Percentiles rank a stretch among this genome's conserved stretches.
Conservation (phyloP, 2,329 filamentous ascomycete genomes). For the Aotearoamyces nothofagi region DNA sequence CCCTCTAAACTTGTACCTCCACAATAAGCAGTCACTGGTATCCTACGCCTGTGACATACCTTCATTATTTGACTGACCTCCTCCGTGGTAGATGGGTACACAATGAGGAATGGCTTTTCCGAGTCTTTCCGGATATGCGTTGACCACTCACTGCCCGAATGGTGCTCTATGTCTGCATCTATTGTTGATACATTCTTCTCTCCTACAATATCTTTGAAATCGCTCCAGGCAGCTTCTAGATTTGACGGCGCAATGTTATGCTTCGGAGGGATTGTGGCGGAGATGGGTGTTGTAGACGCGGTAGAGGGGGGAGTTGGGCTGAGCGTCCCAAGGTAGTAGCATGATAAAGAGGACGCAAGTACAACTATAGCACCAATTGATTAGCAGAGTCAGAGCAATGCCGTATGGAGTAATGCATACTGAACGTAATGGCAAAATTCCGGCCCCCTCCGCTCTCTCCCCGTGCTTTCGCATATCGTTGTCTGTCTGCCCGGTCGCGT, state of each 20-base stretch:
- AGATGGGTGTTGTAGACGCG: constrained; percentile 43
- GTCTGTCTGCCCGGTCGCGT: constrained; percentile 37
- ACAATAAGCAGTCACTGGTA: constrained; percentile 77
- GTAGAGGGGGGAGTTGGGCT: constrained; percentile 33
- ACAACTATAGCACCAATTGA: constrained; percentile 11
- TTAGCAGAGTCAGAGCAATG: constrained; percentile 1
- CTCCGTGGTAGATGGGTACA: constrained; percentile 64
- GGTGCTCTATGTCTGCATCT: constrained; percentile 35
- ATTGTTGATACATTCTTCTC: constrained; percentile 48
- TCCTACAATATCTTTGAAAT: constrained; percentile 49
- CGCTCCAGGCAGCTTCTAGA: constrained; percentile 55
- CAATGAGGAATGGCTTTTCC: constrained; percentile 49
- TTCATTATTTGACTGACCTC: constrained; percentile 83
- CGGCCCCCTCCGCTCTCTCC: constrained; percentile 23
- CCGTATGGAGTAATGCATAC: constrained; percentile 22
- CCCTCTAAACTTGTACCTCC: constrained; percentile 85
- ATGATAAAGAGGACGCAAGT: constrained; percentile 12
- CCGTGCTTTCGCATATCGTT: constrained; percentile 29
- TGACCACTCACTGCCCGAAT: constrained; percentile 48
- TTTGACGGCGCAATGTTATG: constrained; percentile 46
- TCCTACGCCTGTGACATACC: constrained; percentile 63
- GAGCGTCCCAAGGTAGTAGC: constrained; percentile 43
- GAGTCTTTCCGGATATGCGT: constrained; percentile 33
- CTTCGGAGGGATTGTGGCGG: constrained; percentile 30
- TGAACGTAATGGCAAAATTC: constrained; percentile 37